Evolutionary conservation across 2,329 filamentous ascomycete genomes (phyloP), one percentile per base, ranked within the genome.

Genomic region (Lachnellula hyalina): DNA sequence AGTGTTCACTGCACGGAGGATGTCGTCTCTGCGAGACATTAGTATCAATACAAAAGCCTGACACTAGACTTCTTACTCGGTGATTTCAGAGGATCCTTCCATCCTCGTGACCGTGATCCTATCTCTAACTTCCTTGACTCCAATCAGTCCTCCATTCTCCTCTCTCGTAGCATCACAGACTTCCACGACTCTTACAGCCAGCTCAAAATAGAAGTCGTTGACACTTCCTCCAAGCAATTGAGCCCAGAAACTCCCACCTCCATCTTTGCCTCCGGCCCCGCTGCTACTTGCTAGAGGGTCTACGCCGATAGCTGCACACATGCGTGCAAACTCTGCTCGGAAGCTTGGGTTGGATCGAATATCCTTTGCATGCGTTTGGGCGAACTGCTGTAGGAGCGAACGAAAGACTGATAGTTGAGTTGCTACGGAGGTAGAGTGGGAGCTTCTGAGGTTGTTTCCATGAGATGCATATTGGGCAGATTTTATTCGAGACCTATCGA

Each of bases 131-230:
- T 97, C 93, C 45, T 82, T 77, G 17, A 97, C 81, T 11, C 89
- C 89, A 51, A 99, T 90, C 65, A 99, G 76, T 0, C 94, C 94
- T 6, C 94, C 94, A 70, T 99, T 99, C 73, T 96, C 93, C 4
- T 82, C 83, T 51, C 94, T 79, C 45, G 91, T 96, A 51, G 86
- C 84, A 5, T 90, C 80, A 69, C 94, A 99, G 7, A 96, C 84
- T 72, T 97, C 93, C 5, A 99, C 94, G 0, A 97, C 89, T 49
- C 90, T 82, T n/a, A 97, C 93, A 1, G 91, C 94, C 46, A 99
- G 83, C 75, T 96, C 93, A 72, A 97, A 97, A 75, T 97, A 99
- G 70, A 99, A 99, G 72, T 99, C 94, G 70, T 96, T 96, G 63
- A 99, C 92, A 65, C 86, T 91, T 56, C 88, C 84, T 32, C 94